Percentiles rank a stretch among this genome's conserved stretches.
These are phyloP conservation scores for Inonotus hispidus DNA, from an alignment of 1,284 basidiomycete genomes.

Conservation along the genomic window DNA sequence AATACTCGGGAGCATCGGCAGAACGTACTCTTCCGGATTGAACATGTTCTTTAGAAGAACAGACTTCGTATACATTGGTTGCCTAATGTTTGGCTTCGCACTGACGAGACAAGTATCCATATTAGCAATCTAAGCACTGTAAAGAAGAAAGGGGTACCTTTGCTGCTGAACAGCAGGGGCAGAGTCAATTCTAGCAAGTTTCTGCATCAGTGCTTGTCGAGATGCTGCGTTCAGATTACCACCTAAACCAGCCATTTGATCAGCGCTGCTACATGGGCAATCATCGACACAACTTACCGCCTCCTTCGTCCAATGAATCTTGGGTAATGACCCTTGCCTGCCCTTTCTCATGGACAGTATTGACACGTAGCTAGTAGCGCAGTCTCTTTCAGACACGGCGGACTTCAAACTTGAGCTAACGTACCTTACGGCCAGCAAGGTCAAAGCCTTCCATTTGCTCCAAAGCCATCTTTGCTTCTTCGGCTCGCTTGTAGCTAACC, in stretches of 20 bases:
- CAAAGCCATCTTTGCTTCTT: conserved; percentile 92
- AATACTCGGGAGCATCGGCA: conserved; percentile 2
- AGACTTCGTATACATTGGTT: conserved; percentile 77
- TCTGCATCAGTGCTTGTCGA: conserved; percentile 97
- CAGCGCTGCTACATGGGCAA: neutral
- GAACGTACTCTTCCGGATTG: conserved; percentile 82
- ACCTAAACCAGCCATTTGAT: conserved; percentile 36
- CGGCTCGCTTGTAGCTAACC: conserved; percentile 75
- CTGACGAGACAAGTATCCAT: conserved; percentile 31
- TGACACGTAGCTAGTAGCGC: conserved; percentile 68
- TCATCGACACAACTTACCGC: conserved; percentile 44
- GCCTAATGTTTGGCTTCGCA: conserved; percentile 63
- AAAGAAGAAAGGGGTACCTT: conserved; percentile 39
- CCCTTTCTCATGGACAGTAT: conserved; percentile 88
- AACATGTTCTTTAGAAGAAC: conserved; percentile 96
- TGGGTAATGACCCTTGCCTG: conserved; percentile 66
- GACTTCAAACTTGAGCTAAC: conserved; percentile 27
- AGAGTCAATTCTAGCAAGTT: conserved; percentile 89
- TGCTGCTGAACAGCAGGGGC: conserved; percentile 50
- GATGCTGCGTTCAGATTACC: conserved; percentile 94
- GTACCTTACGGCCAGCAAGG: conserved; percentile 85
- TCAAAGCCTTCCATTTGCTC: conserved; percentile 99
- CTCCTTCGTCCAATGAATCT: conserved; percentile 78
- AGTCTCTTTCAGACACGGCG: conserved; percentile 8
- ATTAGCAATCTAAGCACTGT: conserved; percentile 3